These are phyloP conservation scores for Candida silvicultrix DNA, from an alignment of 805 yeast genomes.

Conservation along the genomic window DNA sequence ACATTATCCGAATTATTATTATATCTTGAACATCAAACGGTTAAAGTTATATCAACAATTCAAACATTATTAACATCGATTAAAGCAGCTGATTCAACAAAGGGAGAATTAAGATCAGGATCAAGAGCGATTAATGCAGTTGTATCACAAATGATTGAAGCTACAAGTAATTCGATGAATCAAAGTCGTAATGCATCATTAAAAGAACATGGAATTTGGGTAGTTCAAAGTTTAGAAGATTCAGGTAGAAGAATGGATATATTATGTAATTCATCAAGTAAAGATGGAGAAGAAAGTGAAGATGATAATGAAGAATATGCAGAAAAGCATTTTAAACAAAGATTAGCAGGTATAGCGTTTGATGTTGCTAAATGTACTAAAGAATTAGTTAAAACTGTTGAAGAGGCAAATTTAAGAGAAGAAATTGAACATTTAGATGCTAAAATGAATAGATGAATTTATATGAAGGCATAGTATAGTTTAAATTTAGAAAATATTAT, in stretches of 20 bases:
- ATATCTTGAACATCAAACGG: slow-evolving; percentile 90
- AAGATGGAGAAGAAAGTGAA: slow-evolving; percentile 22
- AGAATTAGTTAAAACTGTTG: slow-evolving; percentile 92
- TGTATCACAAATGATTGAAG: slow-evolving; percentile 82
- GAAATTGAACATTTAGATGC: slow-evolving; percentile 81
- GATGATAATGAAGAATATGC: slow-evolving; percentile 60
- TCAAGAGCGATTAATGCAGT: slow-evolving; percentile 74
- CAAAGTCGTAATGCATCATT: slow-evolving; percentile 81
- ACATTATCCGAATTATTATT: slow-evolving; percentile 76
- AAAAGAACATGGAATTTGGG: slow-evolving; percentile 89
- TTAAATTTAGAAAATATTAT: not conserved
- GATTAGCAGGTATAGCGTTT: slow-evolving; percentile 92
- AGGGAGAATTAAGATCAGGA: slow-evolving; percentile 65
- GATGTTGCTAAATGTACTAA: slow-evolving; percentile 96
- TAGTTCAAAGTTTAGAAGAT: slow-evolving; percentile 78
- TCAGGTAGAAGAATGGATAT: slow-evolving; percentile 79
- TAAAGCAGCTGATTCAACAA: slow-evolving; percentile 69
- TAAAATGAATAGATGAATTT: slow-evolving; percentile 10
- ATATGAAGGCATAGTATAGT: not conserved
- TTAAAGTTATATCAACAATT: slow-evolving; percentile 83
- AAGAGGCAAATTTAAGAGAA: slow-evolving; percentile 84
- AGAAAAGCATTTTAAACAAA: slow-evolving; percentile 83
- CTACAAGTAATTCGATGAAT: slow-evolving; percentile 81
- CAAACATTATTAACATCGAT: slow-evolving; percentile 75
- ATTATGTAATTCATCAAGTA: slow-evolving; percentile 42